Evolutionary conservation across 371 early-diverging fungal genomes (phyloP).

Genomic region (Mortierella sp.): DNA sequence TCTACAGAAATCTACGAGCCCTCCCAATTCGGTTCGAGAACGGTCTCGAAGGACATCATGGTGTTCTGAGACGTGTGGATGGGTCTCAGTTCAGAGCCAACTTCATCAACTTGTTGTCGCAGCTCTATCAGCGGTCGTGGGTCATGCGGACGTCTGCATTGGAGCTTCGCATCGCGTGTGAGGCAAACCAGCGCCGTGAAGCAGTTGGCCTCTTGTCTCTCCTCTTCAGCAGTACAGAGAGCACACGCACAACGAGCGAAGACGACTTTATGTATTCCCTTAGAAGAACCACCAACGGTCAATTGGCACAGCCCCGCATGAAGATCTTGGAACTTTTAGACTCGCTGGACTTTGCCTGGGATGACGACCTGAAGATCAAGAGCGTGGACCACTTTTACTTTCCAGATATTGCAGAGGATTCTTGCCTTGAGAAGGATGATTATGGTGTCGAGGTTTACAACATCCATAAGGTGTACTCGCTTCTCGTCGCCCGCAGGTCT

Average conservation of each 20-base stretch:
- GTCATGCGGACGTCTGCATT: conserved; percentile 85
- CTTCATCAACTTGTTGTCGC: conserved; percentile 66
- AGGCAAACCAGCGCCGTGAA: conserved; percentile 48
- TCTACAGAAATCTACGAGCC: conserved; percentile 66
- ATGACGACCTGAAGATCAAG: conserved; percentile 54
- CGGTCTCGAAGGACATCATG: conserved; percentile 52
- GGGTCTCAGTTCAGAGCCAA: conserved; percentile 52
- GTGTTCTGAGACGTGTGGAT: conserved; percentile 33
- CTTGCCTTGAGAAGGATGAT: conserved; percentile 63
- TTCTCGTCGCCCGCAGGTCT: conserved; percentile 56
- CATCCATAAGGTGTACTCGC: conserved; percentile 68
- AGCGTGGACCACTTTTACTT: conserved; percentile 54
- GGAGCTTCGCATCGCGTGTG: conserved; percentile 73
- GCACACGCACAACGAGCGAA: conserved; percentile 21
- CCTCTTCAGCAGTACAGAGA: conserved; percentile 42
- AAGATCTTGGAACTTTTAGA: conserved; percentile 68
- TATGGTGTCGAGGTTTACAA: conserved; percentile 73
- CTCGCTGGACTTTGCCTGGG: conserved; percentile 66
- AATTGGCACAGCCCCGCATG: conserved; percentile 59
- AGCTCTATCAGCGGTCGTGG: conserved; percentile 91
- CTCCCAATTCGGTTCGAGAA: conserved; percentile 58
- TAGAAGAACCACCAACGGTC: conserved; percentile 33
- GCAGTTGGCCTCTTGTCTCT: conserved; percentile 47
- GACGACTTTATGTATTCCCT: conserved; percentile 48
- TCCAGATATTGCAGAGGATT: conserved; percentile 49